These are phyloP conservation scores for Paecilomyces sp. DNA, from an alignment of 2,329 filamentous ascomycete genomes.

Conservation along the genomic window DNA sequence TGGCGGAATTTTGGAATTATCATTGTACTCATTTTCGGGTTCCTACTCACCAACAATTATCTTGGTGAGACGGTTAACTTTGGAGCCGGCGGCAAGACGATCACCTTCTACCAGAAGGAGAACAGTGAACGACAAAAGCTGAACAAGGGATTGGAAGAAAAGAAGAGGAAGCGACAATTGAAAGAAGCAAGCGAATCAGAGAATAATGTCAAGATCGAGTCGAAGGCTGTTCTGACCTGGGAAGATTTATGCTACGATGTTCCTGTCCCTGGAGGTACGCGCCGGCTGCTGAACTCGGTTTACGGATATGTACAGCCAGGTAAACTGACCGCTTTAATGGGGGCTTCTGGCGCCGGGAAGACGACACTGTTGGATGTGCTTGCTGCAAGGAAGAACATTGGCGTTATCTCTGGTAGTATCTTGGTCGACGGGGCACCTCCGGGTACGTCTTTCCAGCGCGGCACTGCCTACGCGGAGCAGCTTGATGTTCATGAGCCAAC, in stretches of 20 bases:
- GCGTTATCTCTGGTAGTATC: conserved; percentile 36
- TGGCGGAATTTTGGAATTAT: conserved; percentile 79
- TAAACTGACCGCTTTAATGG: conserved; percentile 72
- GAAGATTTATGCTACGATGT: conserved; percentile 71
- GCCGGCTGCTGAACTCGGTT: conserved; percentile 51
- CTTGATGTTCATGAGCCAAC: conserved; percentile 62
- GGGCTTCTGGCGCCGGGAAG: conserved; percentile 58
- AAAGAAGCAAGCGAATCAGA: conserved; percentile 27
- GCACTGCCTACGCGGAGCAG: conserved; percentile 53
- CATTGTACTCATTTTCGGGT: conserved; percentile 64
- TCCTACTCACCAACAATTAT: conserved; percentile 47
- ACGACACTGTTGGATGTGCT: conserved; percentile 42
- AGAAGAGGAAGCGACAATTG: conserved; percentile 11
- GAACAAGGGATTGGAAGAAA: conserved; percentile 32
- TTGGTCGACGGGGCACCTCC: conserved; percentile 38
- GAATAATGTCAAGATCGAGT: conserved; percentile 56
- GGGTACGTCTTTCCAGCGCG: conserved; percentile 44
- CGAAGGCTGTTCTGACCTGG: conserved; percentile 70
- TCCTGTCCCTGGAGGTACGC: conserved; percentile 35
- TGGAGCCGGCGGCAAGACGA: conserved; percentile 60
- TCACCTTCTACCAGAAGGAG: conserved; percentile 18
- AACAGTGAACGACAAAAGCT: conserved; percentile 30
- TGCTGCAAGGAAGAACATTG: conserved; percentile 39
- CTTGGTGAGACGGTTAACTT: conserved; percentile 33
- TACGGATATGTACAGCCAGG: conserved; percentile 70